phyloP scores from a whole-genome alignment of 2,329 filamentous ascomycete species.

The Mycosphaerella sp. region DNA sequence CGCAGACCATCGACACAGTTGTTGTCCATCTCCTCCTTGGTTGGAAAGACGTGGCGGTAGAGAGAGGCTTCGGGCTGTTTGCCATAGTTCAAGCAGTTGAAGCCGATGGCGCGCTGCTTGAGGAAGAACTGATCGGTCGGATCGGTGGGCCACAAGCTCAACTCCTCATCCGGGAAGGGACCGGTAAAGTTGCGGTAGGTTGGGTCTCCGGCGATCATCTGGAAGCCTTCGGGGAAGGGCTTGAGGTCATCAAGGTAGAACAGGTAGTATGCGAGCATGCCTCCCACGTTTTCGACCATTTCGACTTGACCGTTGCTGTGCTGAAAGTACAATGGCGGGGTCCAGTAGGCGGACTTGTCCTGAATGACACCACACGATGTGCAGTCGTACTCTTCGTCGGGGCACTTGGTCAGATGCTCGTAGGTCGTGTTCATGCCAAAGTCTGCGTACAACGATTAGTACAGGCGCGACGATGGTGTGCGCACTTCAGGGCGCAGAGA shows the following conservation, averaged over 20 bases:
- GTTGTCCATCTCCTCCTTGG: constrained; percentile 70
- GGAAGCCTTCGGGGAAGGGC: constrained; percentile 70
- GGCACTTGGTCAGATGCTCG: constrained; percentile 58
- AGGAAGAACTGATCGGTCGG: constrained; percentile 65
- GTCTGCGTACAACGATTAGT: constrained; percentile 42
- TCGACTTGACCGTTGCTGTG: constrained; percentile 61
- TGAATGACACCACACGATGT: constrained; percentile 73
- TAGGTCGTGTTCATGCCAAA: constrained; percentile 56
- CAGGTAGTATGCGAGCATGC: constrained; percentile 88
- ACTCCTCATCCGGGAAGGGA: constrained; percentile 59
- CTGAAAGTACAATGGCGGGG: constrained; percentile 70
- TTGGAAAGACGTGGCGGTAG: constrained; percentile 73
- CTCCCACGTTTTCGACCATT: constrained; percentile 66
- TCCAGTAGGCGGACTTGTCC: constrained; percentile 85
- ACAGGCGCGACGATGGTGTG: no score
- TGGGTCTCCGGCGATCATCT: constrained; percentile 73
- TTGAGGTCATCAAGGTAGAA: constrained; percentile 59
- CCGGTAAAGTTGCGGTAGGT: constrained; percentile 62
- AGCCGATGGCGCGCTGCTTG: constrained; percentile 75
- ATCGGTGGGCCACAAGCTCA: constrained; percentile 61
- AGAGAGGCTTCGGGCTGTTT: constrained; percentile 62
- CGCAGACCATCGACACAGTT: constrained; percentile 78
- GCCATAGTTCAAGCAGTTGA: constrained; percentile 88
- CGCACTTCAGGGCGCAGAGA: not conserved
- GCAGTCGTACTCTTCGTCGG: constrained; percentile 53